Evolutionary conservation across 768 basidiomycete species (phyloP), one percentile per base, ranked within the genome.

Genomic region (Tylopilus plumbeoviolaceoides): DNA sequence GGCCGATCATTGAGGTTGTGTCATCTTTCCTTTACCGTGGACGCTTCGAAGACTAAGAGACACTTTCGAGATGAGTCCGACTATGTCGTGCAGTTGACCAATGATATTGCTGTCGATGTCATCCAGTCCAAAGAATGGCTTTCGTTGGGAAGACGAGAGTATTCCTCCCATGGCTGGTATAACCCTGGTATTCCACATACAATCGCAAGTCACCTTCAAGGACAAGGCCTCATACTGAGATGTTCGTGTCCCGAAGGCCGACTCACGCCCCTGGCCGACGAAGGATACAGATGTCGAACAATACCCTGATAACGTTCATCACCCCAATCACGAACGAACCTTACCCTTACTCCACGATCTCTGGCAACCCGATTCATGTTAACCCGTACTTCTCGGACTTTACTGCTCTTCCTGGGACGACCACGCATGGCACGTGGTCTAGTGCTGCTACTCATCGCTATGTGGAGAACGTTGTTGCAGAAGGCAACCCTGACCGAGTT

Each of bases 21-120:
- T 98, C 97, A 0, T 78, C 95, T 9, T 99, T 99, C 87, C 79
- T 99, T 40, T 98, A 97, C 74, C 92, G 97, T 57, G 95, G 97
- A 45, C 84, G 83, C 45, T 99, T 98, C 75, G 77, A 73, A 63
- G 97, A 98, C 75, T 98, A 84, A 68, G 82, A 89, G 68, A 98
- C 74, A 98, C 97, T 0, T 99, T 99, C 71, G 93, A 98, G 87
- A 93, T 56, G 94, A 97, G 67, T 84, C 89, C 0, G 91, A 95
- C 59, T 97, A 95, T 69, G 67, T 84, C 25, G 86, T 99, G 17
- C 77, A 84, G 35, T 65, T 97, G 54, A 74, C 78, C 31, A 84
- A 79, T 6, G 87, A 92, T 58, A 89, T 91, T 3, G 81, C 79
- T 30, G 85, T 98, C 58, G 95, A 92, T 39, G 91, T 98, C 17